Base-by-base conservation (phyloP, 2,329 filamentous ascomycete species). In the Metarhizium robertsii region DNA sequence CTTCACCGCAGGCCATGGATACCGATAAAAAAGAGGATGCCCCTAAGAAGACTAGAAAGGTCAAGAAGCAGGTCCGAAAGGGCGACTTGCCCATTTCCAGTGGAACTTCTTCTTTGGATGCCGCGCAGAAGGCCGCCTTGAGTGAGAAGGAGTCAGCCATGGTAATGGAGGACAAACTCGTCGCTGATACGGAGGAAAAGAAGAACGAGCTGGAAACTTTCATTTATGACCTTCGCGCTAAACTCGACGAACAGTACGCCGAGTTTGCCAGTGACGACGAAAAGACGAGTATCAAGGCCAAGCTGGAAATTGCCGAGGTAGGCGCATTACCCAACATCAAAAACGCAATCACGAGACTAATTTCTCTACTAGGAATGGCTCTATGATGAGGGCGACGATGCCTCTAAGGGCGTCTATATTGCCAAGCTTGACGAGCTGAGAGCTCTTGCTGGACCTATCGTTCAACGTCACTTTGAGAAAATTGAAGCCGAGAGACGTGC, bases 21-120 rank as follows among this genome's bases (percentile, higher is more conserved):
- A 92, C 89, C 52, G 90, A 95, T 63, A 81, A 77, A 64, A 81
- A 84, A 59, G 79, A 81, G 3, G 81, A 84, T 55, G 82, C 79
- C 65, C 75, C 85, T 58, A 90, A 91, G 86, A 90, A 91, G 86
- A 96, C 85, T 54, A 87, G 92, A 70, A 97, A 96, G 79, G 90
- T 99, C 64, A 97, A 96, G 88, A 99, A 97, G 84, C 92, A 97
- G 77, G 88, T 96, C 62, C 89, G 92, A 74, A 97, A 96, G 81
- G 94, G 94, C 62, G 92, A 97, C 63, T 80, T 99, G 55, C 90
- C 92, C 59, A 87, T 99, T 62, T 85, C 88, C 57, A 81, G 88
- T 58, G 92, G 86, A 61, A 96, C 91, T 50, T 83, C 87, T 51
- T 87, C 90, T 42, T 80, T 96, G 56, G 91, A 96, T 59, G 72